Percentiles rank a stretch among this genome's conserved stretches.
Conservation (phyloP, 75 land plant genomes). For the Picea sitchensis region DNA sequence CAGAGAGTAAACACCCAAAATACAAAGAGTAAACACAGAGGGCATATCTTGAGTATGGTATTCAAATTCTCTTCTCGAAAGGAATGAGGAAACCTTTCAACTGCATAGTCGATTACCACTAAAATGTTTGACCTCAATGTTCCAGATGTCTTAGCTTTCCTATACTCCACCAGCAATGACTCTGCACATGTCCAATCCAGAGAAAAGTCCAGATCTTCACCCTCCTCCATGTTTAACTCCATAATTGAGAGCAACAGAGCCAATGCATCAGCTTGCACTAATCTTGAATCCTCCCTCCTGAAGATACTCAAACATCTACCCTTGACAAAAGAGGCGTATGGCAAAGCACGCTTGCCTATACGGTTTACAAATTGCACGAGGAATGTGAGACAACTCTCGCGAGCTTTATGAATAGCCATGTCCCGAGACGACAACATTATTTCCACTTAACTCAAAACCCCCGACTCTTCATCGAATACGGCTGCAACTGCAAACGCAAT, state of each 20-base stretch:
- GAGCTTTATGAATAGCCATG: conserved; percentile 22
- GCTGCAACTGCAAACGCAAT: conserved; percentile 33
- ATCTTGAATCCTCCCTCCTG: too few species aligned
- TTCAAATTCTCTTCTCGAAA: conserved; percentile 28
- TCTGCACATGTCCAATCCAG: conserved; percentile 26
- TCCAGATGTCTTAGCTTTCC: conserved; percentile 26
- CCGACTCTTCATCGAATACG: conserved; percentile 32
- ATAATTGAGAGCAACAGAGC: too few species aligned
- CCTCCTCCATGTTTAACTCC: too few species aligned
- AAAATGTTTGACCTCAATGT: conserved; percentile 38
- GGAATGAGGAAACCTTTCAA: conserved; percentile 23
- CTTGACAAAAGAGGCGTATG: conserved; percentile 29
- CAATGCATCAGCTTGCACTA: too few species aligned
- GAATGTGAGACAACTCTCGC: conserved; percentile 25
- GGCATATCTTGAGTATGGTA: conserved; percentile 20
- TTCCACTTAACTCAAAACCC: conserved; percentile 27
- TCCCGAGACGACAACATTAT: conserved; percentile 17
- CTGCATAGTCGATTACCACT: conserved; percentile 19
- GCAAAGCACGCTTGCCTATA: conserved; percentile 20
- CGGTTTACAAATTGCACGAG: conserved; percentile 9
- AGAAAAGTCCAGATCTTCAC: conserved; percentile 5
- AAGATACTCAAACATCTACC: too few species aligned
- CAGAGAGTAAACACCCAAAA: too few species aligned
- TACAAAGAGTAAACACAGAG: too few species aligned
- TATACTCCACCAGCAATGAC: conserved; percentile 23